Percentiles rank a stretch among this genome's conserved stretches.
Conservation (phyloP, 169 alveolate species). For the Cryptosporidium ryanae region DNA sequence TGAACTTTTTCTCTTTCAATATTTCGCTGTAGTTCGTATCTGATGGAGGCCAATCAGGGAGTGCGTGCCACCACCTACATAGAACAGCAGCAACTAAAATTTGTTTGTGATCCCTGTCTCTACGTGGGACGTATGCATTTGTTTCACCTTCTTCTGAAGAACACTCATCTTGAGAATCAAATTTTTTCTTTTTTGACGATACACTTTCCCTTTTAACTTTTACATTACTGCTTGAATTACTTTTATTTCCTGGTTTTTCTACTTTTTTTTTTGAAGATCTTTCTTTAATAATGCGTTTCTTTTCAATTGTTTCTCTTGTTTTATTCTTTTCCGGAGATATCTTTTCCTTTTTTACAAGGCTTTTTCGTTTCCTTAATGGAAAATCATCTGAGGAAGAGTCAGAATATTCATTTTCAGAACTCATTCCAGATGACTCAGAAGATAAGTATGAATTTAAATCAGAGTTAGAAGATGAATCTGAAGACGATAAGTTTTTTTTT, state of each 20-base stretch:
- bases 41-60: conserved; percentile 94
- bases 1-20: conserved; percentile 83
- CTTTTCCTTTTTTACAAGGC: conserved; percentile 24
- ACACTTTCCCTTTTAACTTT: background rate
- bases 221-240: background rate
- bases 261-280: background rate
- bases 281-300: background rate
- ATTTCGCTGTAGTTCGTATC: conserved; percentile 83
- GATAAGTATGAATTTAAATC: conserved; percentile 20
- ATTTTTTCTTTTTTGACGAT: background rate
- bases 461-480: background rate
- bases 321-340: background rate
- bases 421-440: conserved; percentile 1
- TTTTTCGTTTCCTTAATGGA: conserved; percentile 6
- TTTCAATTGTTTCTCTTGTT: background rate
- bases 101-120: conserved; percentile 70
- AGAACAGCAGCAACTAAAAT: conserved; percentile 69
- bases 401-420: background rate
- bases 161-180: conserved; percentile 8
- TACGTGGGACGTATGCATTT: conserved; percentile 61
- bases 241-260: background rate
- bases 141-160: conserved; percentile 45
- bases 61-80: conserved; percentile 92
- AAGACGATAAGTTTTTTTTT: background rate
- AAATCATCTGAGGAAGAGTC: conserved; percentile 1